Evolutionary conservation across 495 filamentous ascomycete species (phyloP).

Genomic region (Hypoxylon cercidicola): DNA sequence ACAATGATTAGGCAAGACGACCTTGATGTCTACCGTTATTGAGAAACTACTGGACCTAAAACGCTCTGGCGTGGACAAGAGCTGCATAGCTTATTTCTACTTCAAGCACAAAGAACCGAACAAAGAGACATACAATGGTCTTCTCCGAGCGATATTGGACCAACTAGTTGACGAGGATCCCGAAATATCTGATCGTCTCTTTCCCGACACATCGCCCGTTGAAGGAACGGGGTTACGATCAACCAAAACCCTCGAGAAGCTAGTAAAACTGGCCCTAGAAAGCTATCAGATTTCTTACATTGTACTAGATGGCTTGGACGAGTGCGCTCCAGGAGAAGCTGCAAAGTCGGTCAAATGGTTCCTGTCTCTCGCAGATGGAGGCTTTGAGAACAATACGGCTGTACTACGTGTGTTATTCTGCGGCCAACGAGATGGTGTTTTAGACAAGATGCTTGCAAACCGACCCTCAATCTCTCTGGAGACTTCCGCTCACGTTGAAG

Average conservation of each 20-base stretch:
- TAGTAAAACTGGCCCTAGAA: constrained; percentile 6
- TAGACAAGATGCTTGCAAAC: constrained; percentile 11
- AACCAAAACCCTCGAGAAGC: constrained; percentile 1
- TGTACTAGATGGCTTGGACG: constrained; percentile 24
- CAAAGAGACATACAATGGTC: constrained; percentile 9
- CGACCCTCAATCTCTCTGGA: constrained; percentile 8
- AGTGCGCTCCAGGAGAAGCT: constrained; percentile 14
- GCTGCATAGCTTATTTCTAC: constrained; percentile 15
- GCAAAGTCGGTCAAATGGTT: constrained; percentile 16
- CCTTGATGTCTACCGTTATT: constrained; percentile 13
- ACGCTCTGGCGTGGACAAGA: not conserved
- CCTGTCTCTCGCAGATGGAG: constrained; percentile 8
- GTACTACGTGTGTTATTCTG: constrained; percentile 18
- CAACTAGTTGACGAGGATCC: constrained; percentile 17
- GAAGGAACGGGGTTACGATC: constrained; percentile 1
- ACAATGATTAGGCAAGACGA: constrained; percentile 23
- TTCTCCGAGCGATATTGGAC: constrained; percentile 19
- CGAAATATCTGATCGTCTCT: constrained; percentile 2
- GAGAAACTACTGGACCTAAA: constrained; percentile 1
- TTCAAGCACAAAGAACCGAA: constrained; percentile 20
- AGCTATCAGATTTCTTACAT: constrained; percentile 8
- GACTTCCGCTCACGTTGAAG: constrained; percentile 2
- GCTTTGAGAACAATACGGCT: not conserved
- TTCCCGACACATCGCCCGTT: not conserved
- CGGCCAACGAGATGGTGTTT: constrained; percentile 21